phyloP scores from a whole-genome alignment of 2,329 filamentous ascomycete species.

The Proliferodiscus dingleyae region DNA sequence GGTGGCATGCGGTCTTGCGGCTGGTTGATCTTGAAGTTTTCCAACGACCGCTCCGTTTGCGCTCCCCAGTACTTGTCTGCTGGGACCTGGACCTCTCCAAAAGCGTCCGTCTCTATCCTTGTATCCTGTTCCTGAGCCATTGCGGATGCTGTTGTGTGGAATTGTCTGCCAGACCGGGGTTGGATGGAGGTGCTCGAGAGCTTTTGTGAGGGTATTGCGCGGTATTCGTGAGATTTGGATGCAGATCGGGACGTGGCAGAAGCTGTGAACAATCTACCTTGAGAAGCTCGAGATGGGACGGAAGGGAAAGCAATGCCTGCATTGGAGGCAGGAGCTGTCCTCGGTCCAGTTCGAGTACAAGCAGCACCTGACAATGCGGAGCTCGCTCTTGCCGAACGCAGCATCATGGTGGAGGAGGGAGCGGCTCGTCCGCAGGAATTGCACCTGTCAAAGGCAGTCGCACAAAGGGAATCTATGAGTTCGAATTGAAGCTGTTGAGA shows the following conservation, averaged over 20 bases:
- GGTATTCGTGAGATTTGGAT: not conserved
- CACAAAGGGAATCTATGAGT: no score
- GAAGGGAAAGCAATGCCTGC: conserved; percentile 8
- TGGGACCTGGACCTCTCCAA: conserved; percentile 91
- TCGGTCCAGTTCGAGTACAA: conserved; percentile 4
- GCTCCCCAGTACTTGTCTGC: conserved; percentile 97
- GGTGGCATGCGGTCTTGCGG: conserved; percentile 97
- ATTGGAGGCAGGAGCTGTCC: conserved; percentile 14
- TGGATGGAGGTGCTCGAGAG: conserved; percentile 12
- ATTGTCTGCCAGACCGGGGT: conserved; percentile 24
- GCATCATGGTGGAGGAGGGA: conserved; percentile 15
- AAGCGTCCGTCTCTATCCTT: conserved; percentile 92
- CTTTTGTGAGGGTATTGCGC: conserved; percentile 8
- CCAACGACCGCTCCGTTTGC: conserved; percentile 91
- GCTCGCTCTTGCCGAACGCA: conserved; percentile 25
- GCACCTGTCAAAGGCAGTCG: conserved; percentile 1
- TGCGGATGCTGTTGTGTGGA: conserved; percentile 29
- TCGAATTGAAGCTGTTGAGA: no score
- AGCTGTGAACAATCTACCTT: conserved; percentile 3
- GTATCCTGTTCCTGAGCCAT: conserved; percentile 50
- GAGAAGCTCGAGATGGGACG: conserved; percentile 6
- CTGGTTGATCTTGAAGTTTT: conserved; percentile 99
- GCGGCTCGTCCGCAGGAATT: not conserved
- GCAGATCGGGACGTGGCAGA: conserved; percentile 7
- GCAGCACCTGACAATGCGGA: conserved; percentile 22